Evolutionary conservation across 1,284 basidiomycete genomes (phyloP).

Genomic region (Cryptococcus wingfieldii): DNA sequence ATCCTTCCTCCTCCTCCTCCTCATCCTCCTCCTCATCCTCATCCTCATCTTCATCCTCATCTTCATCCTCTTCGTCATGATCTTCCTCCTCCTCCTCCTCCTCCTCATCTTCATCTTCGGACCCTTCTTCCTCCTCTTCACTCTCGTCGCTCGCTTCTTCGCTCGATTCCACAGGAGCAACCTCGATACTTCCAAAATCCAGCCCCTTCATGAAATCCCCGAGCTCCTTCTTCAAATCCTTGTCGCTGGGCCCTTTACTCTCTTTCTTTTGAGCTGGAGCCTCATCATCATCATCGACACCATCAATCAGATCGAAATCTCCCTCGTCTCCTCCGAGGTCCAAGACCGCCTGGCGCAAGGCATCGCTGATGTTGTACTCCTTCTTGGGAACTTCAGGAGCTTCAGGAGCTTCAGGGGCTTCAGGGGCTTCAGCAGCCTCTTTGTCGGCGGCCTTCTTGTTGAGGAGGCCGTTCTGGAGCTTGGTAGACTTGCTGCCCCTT

Average conservation of each 20-base stretch:
- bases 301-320: constrained; percentile 54
- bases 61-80: constrained; percentile 34
- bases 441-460: neutral
- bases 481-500: constrained; percentile 16
- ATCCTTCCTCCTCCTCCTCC: constrained; percentile 39
- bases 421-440: constrained; percentile 7
- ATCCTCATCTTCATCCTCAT: constrained; percentile 25
- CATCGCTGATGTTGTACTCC: constrained; percentile 28
- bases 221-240: constrained; percentile 56
- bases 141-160: constrained; percentile 30
- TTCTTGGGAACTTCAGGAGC: neutral
- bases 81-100: constrained; percentile 40
- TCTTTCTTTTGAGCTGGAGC: constrained; percentile 19
- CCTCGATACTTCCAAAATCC: constrained; percentile 36
- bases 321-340: constrained; percentile 56
- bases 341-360: constrained; percentile 48
- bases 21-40: constrained; percentile 36
- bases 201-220: constrained; percentile 59
- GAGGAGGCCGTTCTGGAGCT: constrained; percentile 7
- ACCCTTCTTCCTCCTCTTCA: constrained; percentile 20
- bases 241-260: constrained; percentile 23
- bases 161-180: constrained; percentile 20
- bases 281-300: constrained; percentile 49
- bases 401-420: neutral
- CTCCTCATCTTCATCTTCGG: constrained; percentile 41